Percentiles rank a stretch among this genome's conserved stretches.
phyloP scores from a whole-genome alignment of 164 flowering plant species.

The Magnolia sinica region DNA sequence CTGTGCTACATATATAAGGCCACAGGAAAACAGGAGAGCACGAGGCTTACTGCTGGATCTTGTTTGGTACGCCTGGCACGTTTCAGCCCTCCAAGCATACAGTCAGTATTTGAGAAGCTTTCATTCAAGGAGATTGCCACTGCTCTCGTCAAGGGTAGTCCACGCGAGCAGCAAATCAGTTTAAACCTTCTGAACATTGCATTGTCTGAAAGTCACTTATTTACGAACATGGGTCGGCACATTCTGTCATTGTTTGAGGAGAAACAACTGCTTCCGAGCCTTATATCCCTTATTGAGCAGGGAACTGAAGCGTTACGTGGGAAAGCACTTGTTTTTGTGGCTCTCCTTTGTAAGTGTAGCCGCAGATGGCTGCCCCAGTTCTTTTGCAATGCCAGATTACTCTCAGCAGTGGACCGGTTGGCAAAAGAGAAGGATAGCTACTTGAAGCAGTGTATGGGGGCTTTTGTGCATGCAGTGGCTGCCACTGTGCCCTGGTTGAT shows the following conservation, averaged over 20 bases:
- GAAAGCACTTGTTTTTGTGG: constrained; percentile 73
- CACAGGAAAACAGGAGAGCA: constrained; percentile 78
- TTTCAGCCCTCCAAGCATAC: constrained; percentile 71
- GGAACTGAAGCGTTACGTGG: constrained; percentile 83
- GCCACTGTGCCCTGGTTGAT: constrained; percentile 68
- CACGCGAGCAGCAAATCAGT: constrained; percentile 91
- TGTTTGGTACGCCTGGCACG: constrained; percentile 87
- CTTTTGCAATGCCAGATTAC: constrained; percentile 75
- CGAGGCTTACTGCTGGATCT: constrained; percentile 91
- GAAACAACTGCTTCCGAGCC: constrained; percentile 68
- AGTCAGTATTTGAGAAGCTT: constrained; percentile 65
- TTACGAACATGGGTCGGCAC: constrained; percentile 62
- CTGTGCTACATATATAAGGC: constrained; percentile 83
- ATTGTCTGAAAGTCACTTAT: constrained; percentile 66
- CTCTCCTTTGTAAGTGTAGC: constrained; percentile 75
- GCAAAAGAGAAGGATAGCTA: constrained; percentile 76
- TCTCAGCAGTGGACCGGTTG: constrained; percentile 79
- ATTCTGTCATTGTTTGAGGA: constrained; percentile 71
- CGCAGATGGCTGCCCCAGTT: constrained; percentile 72
- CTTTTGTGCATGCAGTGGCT: constrained; percentile 61
- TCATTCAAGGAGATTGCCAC: constrained; percentile 71
- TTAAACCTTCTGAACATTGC: constrained; percentile 84
- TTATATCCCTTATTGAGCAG: constrained; percentile 80
- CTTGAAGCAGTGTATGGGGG: constrained; percentile 63
- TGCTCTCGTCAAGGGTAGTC: constrained; percentile 66